phyloP scores from a whole-genome alignment of 805 yeast genomes.

The Kazachstania kunashirensis region DNA sequence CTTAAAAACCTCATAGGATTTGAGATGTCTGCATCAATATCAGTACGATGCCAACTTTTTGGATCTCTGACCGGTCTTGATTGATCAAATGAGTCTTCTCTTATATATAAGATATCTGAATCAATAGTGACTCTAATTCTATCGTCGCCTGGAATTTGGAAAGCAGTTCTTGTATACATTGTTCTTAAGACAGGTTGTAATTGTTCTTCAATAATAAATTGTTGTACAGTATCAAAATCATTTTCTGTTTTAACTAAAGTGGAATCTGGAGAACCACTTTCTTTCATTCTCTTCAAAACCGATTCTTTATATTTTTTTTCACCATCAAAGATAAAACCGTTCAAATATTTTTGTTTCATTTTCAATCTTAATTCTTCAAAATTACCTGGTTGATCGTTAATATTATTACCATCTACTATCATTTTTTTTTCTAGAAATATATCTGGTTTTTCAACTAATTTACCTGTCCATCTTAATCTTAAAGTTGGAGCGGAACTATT shows the following conservation, averaged over 20 bases:
- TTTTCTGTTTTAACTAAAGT: conserved; percentile 42
- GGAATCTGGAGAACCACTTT: conserved; percentile 46
- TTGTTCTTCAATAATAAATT: conserved; percentile 51
- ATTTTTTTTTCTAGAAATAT: conserved; percentile 72
- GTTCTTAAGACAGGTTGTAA: conserved; percentile 84
- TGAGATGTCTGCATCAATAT: conserved; percentile 67
- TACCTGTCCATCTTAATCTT: conserved; percentile 87
- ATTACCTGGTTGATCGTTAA: conserved; percentile 38
- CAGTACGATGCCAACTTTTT: conserved; percentile 81
- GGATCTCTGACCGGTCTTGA: conserved; percentile 88
- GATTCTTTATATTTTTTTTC: conserved; percentile 37
- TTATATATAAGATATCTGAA: conserved; percentile 73
- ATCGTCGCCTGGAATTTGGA: conserved; percentile 97
- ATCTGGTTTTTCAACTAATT: conserved; percentile 64
- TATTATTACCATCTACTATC: conserved; percentile 40
- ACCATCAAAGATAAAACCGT: conserved; percentile 55
- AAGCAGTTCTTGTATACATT: conserved; percentile 83
- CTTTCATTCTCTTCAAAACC: conserved; percentile 50
- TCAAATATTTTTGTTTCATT: conserved; percentile 73
- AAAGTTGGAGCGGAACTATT: conserved; percentile 61
- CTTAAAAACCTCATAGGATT: conserved; percentile 66
- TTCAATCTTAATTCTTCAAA: conserved; percentile 56
- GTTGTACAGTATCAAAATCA: conserved; percentile 51
- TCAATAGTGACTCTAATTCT: conserved; percentile 84
- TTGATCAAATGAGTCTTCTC: conserved; percentile 83